These are phyloP conservation scores for Torrubiella hemipterigena DNA, from an alignment of 2,329 filamentous ascomycete genomes.

Conservation along the genomic window DNA sequence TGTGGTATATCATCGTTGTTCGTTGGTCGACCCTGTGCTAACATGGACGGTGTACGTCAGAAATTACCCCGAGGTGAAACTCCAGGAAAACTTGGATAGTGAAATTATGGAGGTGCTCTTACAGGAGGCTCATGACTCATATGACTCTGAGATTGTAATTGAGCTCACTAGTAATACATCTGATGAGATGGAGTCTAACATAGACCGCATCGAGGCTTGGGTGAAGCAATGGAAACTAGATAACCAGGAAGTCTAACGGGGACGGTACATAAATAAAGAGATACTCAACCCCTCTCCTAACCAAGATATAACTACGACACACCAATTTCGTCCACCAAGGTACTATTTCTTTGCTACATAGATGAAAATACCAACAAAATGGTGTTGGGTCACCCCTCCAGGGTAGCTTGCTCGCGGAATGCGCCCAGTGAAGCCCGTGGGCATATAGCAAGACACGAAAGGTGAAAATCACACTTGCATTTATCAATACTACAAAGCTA, in stretches of 20 bases:
- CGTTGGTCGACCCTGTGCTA: neutral
- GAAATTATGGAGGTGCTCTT: slow-evolving; percentile 96
- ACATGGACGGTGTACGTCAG: slow-evolving; percentile 27
- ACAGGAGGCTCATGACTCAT: slow-evolving; percentile 80
- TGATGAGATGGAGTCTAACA: slow-evolving; percentile 79
- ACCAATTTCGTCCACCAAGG: too few relatives aligned
- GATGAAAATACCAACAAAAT: too few relatives aligned
- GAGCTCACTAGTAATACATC: slow-evolving; percentile 72
- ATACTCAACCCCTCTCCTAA: too few relatives aligned
- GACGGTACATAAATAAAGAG: too few relatives aligned
- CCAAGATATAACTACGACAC: too few relatives aligned
- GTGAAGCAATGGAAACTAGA: slow-evolving; percentile 70
- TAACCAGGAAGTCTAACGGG: slow-evolving; percentile 20
- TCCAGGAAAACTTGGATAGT: slow-evolving; percentile 92
- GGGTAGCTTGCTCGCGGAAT: too few relatives aligned
- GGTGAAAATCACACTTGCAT: too few relatives aligned
- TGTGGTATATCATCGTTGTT: slow-evolving; percentile 7
- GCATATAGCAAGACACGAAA: too few relatives aligned
- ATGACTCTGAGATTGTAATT: slow-evolving; percentile 77
- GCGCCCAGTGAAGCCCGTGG: too few relatives aligned
- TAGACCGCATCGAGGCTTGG: slow-evolving; percentile 77
- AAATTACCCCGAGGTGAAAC: slow-evolving; percentile 73
- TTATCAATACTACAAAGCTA: too few relatives aligned
- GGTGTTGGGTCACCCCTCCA: too few relatives aligned
- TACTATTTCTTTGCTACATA: too few relatives aligned